phyloP scores from a whole-genome alignment of 1,139 yeast species.

The Yamadazyma atmosphaerica region DNA sequence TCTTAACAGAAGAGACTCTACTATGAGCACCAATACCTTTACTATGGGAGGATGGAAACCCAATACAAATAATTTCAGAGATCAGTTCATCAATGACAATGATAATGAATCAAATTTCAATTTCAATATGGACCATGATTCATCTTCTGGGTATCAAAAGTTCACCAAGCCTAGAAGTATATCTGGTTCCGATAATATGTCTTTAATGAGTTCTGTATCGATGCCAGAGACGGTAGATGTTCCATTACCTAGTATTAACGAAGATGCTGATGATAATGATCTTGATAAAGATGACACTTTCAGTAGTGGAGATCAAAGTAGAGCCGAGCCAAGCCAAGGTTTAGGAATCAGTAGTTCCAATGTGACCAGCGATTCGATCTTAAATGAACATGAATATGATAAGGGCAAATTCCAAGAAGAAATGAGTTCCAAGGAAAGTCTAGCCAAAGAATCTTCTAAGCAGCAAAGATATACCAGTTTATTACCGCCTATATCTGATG shows the following conservation, averaged over 20 bases:
- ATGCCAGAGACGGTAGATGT: slow-evolving; percentile 49
- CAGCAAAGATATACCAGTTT: slow-evolving; percentile 26
- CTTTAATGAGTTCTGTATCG: slow-evolving; percentile 30
- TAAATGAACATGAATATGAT: slow-evolving; percentile 24
- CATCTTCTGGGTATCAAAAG: slow-evolving; percentile 27
- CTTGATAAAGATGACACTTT: slow-evolving; percentile 18
- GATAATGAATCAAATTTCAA: slow-evolving; percentile 43
- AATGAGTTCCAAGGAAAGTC: slow-evolving; percentile 22
- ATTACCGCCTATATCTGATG: slow-evolving; percentile 16
- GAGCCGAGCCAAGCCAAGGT: slow-evolving; percentile 8
- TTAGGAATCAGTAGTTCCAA: slow-evolving; percentile 10
- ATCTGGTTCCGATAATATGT: slow-evolving; percentile 24
- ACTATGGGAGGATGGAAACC: slow-evolving; percentile 57
- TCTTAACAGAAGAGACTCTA: slow-evolving; percentile 31
- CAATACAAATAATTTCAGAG: slow-evolving; percentile 49
- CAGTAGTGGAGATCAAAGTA: slow-evolving; percentile 12
- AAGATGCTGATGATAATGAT: slow-evolving; percentile 32
- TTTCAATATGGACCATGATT: slow-evolving; percentile 28
- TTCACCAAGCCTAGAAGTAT: slow-evolving; percentile 35
- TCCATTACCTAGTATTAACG: slow-evolving; percentile 37
- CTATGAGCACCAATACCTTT: slow-evolving; percentile 40
- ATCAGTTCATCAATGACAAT: slow-evolving; percentile 49
- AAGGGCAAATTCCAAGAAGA: slow-evolving; percentile 30
- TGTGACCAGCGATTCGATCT: slow-evolving; percentile 28
- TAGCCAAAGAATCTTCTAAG: slow-evolving; percentile 3